A percentile compares a stretch with the other conserved stretches of the same genome.
Evolutionary conservation across 139 green algal species (phyloP).

Genomic region (Desmodesmus armatus): DNA sequence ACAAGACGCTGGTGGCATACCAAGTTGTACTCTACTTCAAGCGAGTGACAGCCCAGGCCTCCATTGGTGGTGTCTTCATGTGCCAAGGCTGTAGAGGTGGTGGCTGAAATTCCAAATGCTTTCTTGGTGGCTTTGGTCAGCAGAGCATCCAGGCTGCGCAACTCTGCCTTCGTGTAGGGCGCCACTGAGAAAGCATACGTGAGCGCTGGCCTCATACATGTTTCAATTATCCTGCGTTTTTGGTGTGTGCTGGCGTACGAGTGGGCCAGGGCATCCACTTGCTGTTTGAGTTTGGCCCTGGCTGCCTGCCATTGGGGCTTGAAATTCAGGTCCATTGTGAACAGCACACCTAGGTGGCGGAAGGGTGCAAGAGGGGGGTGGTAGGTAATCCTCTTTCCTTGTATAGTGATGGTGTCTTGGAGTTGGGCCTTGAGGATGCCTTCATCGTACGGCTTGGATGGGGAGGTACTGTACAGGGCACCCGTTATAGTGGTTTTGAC

Average conservation of each 20-base stretch:
- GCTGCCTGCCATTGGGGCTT: neutral
- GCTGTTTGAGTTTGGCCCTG: neutral
- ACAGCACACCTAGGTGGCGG: neutral
- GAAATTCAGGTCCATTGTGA: constrained; percentile 29
- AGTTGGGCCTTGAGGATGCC: neutral
- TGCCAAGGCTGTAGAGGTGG: neutral
- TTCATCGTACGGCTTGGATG: neutral
- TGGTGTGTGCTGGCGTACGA: constrained; percentile 1
- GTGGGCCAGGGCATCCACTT: neutral
- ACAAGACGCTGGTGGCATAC: neutral
- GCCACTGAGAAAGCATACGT: constrained; percentile 1
- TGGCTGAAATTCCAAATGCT: neutral
- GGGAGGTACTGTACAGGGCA: neutral
- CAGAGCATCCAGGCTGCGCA: neutral
- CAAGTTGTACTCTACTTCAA: constrained; percentile 25
- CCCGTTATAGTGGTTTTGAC: neutral
- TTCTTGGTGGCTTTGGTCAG: constrained; percentile 5
- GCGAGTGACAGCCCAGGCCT: constrained; percentile 19
- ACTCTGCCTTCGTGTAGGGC: neutral
- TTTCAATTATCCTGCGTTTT: constrained; percentile 30
- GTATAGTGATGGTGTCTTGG: neutral
- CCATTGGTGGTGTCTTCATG: constrained; percentile 1
- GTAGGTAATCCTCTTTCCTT: neutral
- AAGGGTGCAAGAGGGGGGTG: neutral
- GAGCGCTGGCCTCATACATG: neutral